Conservation (phyloP, 805 yeast species). For the Danielozyma ontarioensis region DNA sequence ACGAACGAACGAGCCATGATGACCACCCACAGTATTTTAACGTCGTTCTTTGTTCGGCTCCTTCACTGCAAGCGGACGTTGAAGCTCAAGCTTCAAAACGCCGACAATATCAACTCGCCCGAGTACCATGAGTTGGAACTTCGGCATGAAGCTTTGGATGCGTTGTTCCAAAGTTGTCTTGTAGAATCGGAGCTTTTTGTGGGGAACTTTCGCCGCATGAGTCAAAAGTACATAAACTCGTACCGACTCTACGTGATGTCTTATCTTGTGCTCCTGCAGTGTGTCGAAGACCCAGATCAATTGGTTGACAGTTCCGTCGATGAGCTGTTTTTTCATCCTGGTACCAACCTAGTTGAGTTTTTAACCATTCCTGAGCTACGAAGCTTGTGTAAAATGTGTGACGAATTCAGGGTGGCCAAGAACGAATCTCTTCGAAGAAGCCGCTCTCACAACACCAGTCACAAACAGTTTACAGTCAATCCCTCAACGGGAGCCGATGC, state of each 20-base stretch:
- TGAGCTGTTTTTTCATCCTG: slow-evolving; percentile 25
- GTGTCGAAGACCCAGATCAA: slow-evolving; percentile 35
- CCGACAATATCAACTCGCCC: slow-evolving; percentile 10
- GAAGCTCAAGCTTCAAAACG: slow-evolving; percentile 4
- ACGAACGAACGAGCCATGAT: slow-evolving; percentile 35
- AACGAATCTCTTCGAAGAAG: slow-evolving; percentile 11
- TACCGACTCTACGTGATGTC: slow-evolving; percentile 38
- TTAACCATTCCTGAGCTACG: slow-evolving; percentile 31
- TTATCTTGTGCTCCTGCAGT: slow-evolving; percentile 34
- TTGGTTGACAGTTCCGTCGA: slow-evolving; percentile 29
- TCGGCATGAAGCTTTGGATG: slow-evolving; percentile 27
- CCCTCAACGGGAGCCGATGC: not conserved
- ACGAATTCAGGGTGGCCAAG: slow-evolving; percentile 35
- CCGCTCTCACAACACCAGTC: not conserved
- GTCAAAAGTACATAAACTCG: slow-evolving; percentile 34
- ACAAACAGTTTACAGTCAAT: too few relatives aligned
- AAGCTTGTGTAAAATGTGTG: slow-evolving; percentile 31
- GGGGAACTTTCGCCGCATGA: slow-evolving; percentile 35
- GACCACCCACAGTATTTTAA: slow-evolving; percentile 33
- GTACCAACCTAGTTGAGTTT: slow-evolving; percentile 35
- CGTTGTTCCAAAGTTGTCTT: slow-evolving; percentile 25
- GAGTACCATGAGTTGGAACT: slow-evolving; percentile 4
- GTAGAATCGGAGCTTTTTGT: slow-evolving; percentile 39
- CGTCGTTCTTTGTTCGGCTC: slow-evolving; percentile 35
- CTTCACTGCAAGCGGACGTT: slow-evolving; percentile 32